phyloP scores from a whole-genome alignment of 441 rosid species.

The Pelargonium cotyledonis region DNA sequence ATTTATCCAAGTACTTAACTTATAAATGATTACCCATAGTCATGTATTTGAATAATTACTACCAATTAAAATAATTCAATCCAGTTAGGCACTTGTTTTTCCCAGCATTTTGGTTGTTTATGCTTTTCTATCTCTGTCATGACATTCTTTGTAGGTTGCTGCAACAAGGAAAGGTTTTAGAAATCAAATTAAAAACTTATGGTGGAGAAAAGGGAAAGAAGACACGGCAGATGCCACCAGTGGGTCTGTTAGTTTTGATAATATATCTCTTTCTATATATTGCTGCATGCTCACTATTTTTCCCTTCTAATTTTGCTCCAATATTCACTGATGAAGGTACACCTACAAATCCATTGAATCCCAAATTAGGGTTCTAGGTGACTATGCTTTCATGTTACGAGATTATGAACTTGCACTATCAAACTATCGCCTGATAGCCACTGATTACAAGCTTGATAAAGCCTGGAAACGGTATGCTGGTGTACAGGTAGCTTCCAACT shows the following conservation, averaged over 20 bases:
- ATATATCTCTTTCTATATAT: constrained; percentile 11
- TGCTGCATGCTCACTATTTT: constrained; percentile 10
- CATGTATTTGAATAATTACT: neutral
- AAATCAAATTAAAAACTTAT: constrained; percentile 89
- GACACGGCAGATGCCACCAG: constrained; percentile 53
- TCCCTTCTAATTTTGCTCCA: constrained; percentile 23
- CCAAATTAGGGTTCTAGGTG: constrained; percentile 91
- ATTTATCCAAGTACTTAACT: neutral
- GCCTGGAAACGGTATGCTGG: constrained; percentile 99
- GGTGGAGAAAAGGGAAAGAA: constrained; percentile 99
- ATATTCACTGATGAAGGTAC: constrained; percentile 58
- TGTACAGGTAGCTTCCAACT: constrained; percentile 63
- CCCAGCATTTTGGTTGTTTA: constrained; percentile 2
- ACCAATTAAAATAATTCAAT: neutral
- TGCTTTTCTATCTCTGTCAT: constrained; percentile 17
- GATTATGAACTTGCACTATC: constrained; percentile 97
- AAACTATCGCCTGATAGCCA: constrained; percentile 88
- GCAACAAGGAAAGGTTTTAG: constrained; percentile 93
- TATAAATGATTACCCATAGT: neutral
- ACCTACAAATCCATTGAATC: constrained; percentile 91
- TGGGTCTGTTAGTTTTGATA: constrained; percentile 56
- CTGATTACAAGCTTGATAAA: constrained; percentile 96
- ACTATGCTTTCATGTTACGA: constrained; percentile 93
- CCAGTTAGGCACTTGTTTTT: neutral
- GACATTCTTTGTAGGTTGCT: constrained; percentile 54